A percentile compares a stretch with the other conserved stretches of the same genome.
phyloP scores from a whole-genome alignment of 2,329 filamentous ascomycete genomes.

The Akanthomyces uredinophilus region DNA sequence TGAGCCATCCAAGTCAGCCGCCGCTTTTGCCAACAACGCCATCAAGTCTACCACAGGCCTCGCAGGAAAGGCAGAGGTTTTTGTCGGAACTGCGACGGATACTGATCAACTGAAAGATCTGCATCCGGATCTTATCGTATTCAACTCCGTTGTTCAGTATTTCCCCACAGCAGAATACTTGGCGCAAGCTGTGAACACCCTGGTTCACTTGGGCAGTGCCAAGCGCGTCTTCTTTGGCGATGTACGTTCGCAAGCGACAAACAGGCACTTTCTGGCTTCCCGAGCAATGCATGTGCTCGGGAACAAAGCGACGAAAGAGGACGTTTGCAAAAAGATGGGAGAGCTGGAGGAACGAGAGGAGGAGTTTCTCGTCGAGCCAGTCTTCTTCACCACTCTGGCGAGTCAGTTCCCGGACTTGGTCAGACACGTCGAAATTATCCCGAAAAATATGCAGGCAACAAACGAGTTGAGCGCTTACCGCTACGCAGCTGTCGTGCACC shows the following conservation, averaged over 20 bases:
- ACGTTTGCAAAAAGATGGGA: constrained; percentile 13
- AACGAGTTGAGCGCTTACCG: constrained; percentile 28
- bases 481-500: constrained; percentile 24
- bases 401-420: constrained; percentile 16
- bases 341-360: constrained; percentile 18
- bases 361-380: constrained; percentile 23
- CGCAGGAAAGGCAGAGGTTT: constrained; percentile 14
- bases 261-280: constrained; percentile 16
- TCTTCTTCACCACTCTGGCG: constrained; percentile 21
- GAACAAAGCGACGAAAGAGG: constrained; percentile 4
- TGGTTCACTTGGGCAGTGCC: not conserved
- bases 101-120: constrained; percentile 4
- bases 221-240: constrained; percentile 20
- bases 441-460: constrained; percentile 25
- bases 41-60: constrained; percentile 16
- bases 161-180: constrained; percentile 15
- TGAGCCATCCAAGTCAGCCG: constrained; percentile 23
- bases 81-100: constrained; percentile 21
- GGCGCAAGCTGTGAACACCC: not conserved
- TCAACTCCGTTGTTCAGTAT: constrained; percentile 19
- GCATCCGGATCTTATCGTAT: constrained; percentile 19
- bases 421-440: constrained; percentile 25
- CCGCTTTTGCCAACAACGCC: constrained; percentile 18
- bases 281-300: constrained; percentile 14
- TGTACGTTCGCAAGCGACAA: constrained; percentile 18